phyloP scores from a whole-genome alignment of 2,329 filamentous ascomycete species.

The Exophiala sp. region DNA sequence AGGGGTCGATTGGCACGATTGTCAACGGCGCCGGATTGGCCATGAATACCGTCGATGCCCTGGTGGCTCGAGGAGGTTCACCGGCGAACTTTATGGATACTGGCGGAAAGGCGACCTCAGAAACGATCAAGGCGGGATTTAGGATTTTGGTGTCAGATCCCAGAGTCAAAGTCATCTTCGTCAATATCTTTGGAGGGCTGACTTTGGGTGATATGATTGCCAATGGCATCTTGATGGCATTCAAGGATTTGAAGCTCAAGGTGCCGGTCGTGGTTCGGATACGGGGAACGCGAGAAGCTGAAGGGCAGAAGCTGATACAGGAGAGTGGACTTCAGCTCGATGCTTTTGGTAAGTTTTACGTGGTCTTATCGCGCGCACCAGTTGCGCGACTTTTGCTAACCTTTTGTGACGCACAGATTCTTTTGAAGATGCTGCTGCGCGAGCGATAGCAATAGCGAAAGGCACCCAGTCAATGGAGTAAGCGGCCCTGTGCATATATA shows the following conservation, averaged over 20 bases:
- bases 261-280: slow-evolving; percentile 75
- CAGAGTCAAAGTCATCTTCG: slow-evolving; percentile 68
- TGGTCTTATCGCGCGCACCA: background rate
- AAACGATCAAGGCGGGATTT: slow-evolving; percentile 76
- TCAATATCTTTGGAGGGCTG: slow-evolving; percentile 68
- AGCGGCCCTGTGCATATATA: background rate
- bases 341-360: slow-evolving; percentile 65
- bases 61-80: slow-evolving; percentile 63
- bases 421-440: slow-evolving; percentile 61
- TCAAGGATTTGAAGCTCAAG: slow-evolving; percentile 62
- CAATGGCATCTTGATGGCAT: slow-evolving; percentile 68
- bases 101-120: slow-evolving; percentile 79
- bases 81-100: slow-evolving; percentile 87
- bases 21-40: slow-evolving; percentile 87
- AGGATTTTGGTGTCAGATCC: slow-evolving; percentile 67
- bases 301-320: slow-evolving; percentile 66
- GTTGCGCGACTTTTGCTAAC: background rate
- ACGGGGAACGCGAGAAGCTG: slow-evolving; percentile 69
- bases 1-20: slow-evolving; percentile 66
- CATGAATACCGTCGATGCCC: slow-evolving; percentile 85
- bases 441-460: slow-evolving; percentile 59
- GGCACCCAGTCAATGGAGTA: slow-evolving; percentile 20
- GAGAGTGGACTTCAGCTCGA: slow-evolving; percentile 65
- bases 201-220: slow-evolving; percentile 81
- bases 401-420: slow-evolving; percentile 31